Evolutionary conservation across 2,329 filamentous ascomycete species (phyloP).

Genomic region (Diaporthe capsici): DNA sequence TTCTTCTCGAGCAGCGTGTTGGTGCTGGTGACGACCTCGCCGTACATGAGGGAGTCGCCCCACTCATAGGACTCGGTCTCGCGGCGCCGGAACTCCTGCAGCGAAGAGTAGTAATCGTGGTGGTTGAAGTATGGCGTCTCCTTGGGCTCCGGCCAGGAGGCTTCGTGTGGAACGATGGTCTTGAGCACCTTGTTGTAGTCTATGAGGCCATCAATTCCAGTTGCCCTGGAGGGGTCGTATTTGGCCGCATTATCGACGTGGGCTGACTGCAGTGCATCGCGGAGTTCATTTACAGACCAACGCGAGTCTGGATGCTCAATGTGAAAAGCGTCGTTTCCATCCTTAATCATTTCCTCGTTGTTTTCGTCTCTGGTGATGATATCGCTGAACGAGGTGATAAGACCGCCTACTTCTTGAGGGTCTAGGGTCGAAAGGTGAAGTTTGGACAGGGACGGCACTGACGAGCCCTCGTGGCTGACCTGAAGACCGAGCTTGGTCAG

Average conservation of each 20-base stretch:
- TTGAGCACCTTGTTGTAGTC: conserved; percentile 84
- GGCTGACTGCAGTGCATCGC: conserved; percentile 62
- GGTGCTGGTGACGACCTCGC: conserved; percentile 93
- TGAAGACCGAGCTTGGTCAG: conserved; percentile 86
- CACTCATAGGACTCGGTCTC: conserved; percentile 74
- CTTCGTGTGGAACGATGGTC: conserved; percentile 79
- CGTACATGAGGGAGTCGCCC: conserved; percentile 86
- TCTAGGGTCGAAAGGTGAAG: conserved; percentile 84
- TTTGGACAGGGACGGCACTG: conserved; percentile 83
- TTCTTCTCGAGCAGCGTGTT: conserved; percentile 97
- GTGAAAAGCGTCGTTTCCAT: conserved; percentile 86
- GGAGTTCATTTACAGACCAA: conserved; percentile 70
- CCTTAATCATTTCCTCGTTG: conserved; percentile 80
- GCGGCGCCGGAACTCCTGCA: conserved; percentile 75
- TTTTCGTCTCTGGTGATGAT: conserved; percentile 74
- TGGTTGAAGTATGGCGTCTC: conserved; percentile 92
- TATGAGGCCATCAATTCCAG: conserved; percentile 70
- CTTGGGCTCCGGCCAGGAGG: conserved; percentile 75
- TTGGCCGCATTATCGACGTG: conserved; percentile 43
- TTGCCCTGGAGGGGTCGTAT: conserved; percentile 40
- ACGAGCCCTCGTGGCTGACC: conserved; percentile 77
- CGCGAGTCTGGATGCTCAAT: conserved; percentile 76
- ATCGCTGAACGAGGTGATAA: conserved; percentile 77
- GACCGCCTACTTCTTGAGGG: conserved; percentile 74
- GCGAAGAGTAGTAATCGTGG: conserved; percentile 79